Evolutionary conservation across 2,329 filamentous ascomycete species (phyloP).

Genomic region (Canariomyces notabilis): DNA sequence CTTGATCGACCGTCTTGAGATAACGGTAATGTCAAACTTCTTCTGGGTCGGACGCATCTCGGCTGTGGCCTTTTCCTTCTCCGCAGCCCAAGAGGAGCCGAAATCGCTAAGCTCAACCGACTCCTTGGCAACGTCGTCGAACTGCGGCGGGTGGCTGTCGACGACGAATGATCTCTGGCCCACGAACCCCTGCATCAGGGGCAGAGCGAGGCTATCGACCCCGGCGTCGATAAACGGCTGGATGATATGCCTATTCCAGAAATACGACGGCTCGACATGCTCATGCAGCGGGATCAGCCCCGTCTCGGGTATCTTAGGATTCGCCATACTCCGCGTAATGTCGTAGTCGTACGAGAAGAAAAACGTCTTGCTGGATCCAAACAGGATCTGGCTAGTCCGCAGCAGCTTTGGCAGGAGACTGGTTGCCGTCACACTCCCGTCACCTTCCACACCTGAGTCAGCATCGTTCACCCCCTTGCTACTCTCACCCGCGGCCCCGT

Average conservation of each 20-base stretch:
- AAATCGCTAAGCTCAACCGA: conserved; percentile 38
- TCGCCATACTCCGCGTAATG: conserved; percentile 63
- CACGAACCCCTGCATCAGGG: conserved; percentile 90
- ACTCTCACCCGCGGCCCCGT: conserved; percentile 1
- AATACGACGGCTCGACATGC: conserved; percentile 72
- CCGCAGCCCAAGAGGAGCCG: conserved; percentile 11
- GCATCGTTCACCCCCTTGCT: conserved; percentile 28
- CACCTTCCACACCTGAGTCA: conserved; percentile 21
- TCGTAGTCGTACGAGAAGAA: conserved; percentile 96
- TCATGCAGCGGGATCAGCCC: conserved; percentile 58
- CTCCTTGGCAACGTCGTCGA: conserved; percentile 42
- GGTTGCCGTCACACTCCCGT: conserved; percentile 31
- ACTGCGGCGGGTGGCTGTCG: conserved; percentile 54
- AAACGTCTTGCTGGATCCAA: conserved; percentile 77
- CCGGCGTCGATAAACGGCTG: conserved; percentile 69
- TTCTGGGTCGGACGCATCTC: conserved; percentile 43
- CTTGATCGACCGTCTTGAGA: conserved; percentile 83
- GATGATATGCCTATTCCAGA: conserved; percentile 82
- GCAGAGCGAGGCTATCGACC: conserved; percentile 66
- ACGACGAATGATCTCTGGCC: conserved; percentile 79
- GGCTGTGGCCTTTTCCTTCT: conserved; percentile 26
- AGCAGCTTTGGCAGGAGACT: conserved; percentile 77
- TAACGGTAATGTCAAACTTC: conserved; percentile 74
- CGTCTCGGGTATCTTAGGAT: conserved; percentile 33
- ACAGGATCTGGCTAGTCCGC: conserved; percentile 76